Evolutionary conservation across 805 yeast species (phyloP).

Genomic region (Candida boleticola): DNA sequence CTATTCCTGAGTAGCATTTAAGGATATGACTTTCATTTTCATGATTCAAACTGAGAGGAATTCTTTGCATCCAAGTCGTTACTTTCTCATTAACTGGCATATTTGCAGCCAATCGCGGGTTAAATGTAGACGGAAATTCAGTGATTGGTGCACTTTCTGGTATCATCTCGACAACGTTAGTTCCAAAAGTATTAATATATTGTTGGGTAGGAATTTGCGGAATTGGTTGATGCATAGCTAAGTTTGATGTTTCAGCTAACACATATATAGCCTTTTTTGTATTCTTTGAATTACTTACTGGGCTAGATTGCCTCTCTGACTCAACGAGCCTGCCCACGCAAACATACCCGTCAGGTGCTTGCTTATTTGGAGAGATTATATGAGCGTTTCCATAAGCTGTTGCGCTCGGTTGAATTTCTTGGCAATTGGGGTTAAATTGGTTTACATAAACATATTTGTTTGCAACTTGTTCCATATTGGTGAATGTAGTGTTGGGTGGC

Average conservation of each 20-base stretch:
- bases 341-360: constrained; percentile 13
- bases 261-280: not conserved
- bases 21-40: constrained; percentile 14
- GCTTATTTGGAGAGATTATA: constrained; percentile 11
- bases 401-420: not conserved
- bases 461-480: not conserved
- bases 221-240: not conserved
- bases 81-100: constrained; percentile 71
- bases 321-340: constrained; percentile 13
- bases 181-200: too few species aligned
- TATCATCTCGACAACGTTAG: too few species aligned
- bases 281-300: not conserved
- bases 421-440: not conserved
- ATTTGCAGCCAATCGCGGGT: constrained; percentile 60
- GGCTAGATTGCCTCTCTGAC: not conserved
- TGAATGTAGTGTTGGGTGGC: not conserved
- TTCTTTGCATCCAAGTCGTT: constrained; percentile 55
- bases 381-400: constrained; percentile 7
- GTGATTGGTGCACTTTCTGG: not conserved
- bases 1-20: constrained; percentile 51
- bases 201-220: too few species aligned
- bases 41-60: constrained; percentile 42
- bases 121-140: constrained; percentile 47
- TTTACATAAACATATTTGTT: not conserved
- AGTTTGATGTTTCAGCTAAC: not conserved